Base-by-base conservation (phyloP, 371 early-diverging fungal genomes). In the Synchytrium microbalum region DNA sequence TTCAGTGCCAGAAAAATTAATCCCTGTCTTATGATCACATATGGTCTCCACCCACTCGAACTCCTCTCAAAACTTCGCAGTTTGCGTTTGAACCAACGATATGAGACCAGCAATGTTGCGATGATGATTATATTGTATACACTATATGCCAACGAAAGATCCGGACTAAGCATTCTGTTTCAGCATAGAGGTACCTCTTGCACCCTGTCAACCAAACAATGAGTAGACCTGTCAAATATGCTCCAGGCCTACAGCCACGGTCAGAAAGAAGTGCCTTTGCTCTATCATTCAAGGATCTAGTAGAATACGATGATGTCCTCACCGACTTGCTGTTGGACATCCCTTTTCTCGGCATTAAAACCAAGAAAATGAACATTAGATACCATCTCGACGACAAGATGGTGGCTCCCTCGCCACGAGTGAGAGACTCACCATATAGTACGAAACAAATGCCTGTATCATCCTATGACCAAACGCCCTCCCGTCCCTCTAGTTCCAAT, bases 301-400 rank as follows among this genome's bases (percentile, higher is more conserved):
- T 71, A 27, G 73, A 74, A 59, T 77, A 72, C 65, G 81, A 81
- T 67, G 81, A 81, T 64, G 53, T 79, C 25, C 60, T 72, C 38
- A 69, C 69, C 51, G 76, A 76, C 57, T 19, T 78, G 14, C 55
- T 78, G 54, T 63, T 82, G 16, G 75, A 75, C 65, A 61, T 70
- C 29, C 38, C 72, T 23, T 72, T 55, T 64, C 64, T 78, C 13
- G 65, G 68, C 19, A 72, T 71, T 64, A 24, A 24, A 14, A 73
- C 78, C 0, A 68, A 72, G 51, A 78, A 78, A 61, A 73, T 75
- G 69, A 69, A 74, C 29, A 53, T 61, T 16, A 56, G 30, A 52
- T 67, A 59, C 51, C 53, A 38, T 59, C 52, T 24, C 23, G n/a
- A 46, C 27, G 3, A 38, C 60, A 32, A 30, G 16, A 38, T 52